Conservation (phyloP, 202 grass and related monocot genomes). For the Carex sylvatica region DNA sequence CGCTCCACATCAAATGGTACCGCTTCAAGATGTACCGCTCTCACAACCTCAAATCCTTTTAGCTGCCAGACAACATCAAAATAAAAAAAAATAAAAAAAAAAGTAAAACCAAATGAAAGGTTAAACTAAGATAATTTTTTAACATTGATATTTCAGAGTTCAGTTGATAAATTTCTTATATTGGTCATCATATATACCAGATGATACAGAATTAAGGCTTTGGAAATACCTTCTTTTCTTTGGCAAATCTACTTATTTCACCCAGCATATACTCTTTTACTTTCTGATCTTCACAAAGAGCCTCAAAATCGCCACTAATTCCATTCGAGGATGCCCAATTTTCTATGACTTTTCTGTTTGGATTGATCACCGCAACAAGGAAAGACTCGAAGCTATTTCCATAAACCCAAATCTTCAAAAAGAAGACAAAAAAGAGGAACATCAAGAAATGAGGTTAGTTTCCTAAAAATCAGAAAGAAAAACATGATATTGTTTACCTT, state of each 20-base stretch:
- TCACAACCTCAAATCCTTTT: slow-evolving; percentile 86
- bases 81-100: neutral
- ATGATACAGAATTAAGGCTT: neutral
- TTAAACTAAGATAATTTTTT: neutral
- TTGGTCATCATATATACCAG: neutral
- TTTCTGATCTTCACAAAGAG: slow-evolving; percentile 50
- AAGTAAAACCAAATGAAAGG: neutral
- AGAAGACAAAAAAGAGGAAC: slow-evolving; percentile 4
- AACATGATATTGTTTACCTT: neutral
- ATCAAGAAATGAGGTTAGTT: neutral
- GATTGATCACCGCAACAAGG: slow-evolving; percentile 69
- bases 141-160: neutral
- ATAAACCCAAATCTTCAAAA: slow-evolving; percentile 80
- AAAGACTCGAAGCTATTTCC: slow-evolving; percentile 85
- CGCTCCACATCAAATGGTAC: slow-evolving; percentile 75
- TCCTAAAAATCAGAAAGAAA: neutral
- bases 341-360: slow-evolving; percentile 66
- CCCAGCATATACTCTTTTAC: slow-evolving; percentile 61
- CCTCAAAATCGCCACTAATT: slow-evolving; percentile 43
- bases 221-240: slow-evolving; percentile 60
- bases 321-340: slow-evolving; percentile 59
- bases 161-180: neutral
- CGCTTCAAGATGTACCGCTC: slow-evolving; percentile 62
- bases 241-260: slow-evolving; percentile 55
- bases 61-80: slow-evolving; percentile 47